Base-by-base conservation (phyloP, 2,329 filamentous ascomycete genomes). In the Teratosphaeria nubilosa region DNA sequence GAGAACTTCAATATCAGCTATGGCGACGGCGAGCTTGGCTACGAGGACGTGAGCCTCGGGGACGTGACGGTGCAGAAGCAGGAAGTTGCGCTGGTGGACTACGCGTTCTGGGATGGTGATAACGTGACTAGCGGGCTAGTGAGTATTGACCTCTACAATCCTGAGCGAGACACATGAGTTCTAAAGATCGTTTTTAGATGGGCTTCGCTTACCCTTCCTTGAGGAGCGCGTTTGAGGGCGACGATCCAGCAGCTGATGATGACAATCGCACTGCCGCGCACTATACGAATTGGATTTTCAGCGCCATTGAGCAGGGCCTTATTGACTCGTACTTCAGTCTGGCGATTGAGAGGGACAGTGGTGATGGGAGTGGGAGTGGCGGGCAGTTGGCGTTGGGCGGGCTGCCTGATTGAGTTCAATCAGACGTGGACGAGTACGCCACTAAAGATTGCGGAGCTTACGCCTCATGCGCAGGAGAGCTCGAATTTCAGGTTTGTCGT, bases 371-470 rank as follows among this genome's bases (percentile, higher is more conserved):
- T 25, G 55, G 69, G 16, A 53, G 53, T 50, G 72, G 72, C 2
- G 76, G 77, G 1, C 78, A 75, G 50, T 66, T 80, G 5, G 74
- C 76, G 0, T 68, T 80, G 0, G 77, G 78, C 4, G 77, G 76
- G 22, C 65, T 80, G 1, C 76, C 77, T 9, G 73, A 74, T 0
- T 3, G 48, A 55, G 1, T 67, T 68, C 58, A 62, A 63, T 34
- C 56, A 63, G 5, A 58, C 66, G 6, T 75, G 69, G 54, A 62
- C 69, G 25, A 63, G 60, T 1, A 68, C 68, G 4, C 68, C 72
- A 0, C 69, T 75, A 13, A 64, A 74, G 41, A 66, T 72, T 50
- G 55, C 65, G 4, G 57, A 65, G 6, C 31, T 61, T 1, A 56
- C 66, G 13, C 61, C 67, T 0, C 16, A 57, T 1, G 54, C 56